Evolutionary conservation across 495 filamentous ascomycete species (phyloP), one percentile per base, ranked within the genome.

Genomic region (Penicillium canariense): DNA sequence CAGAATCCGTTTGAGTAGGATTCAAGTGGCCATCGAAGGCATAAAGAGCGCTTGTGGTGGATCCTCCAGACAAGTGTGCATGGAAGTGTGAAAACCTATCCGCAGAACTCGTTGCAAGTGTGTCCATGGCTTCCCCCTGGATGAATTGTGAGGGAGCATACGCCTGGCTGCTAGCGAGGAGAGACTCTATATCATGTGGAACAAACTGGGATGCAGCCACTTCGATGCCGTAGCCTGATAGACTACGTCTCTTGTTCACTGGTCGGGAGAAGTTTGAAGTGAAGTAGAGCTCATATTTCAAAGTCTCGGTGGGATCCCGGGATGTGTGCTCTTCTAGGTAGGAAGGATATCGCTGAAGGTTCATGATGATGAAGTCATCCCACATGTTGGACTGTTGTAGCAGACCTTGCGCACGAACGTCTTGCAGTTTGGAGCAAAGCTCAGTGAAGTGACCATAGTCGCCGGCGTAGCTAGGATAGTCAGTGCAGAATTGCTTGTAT

Each of bases 361-460:
- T 65, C 54, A 69, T 66, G 25, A 78, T 77, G 48, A 90, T 74
- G 59, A 87, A 87, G 52, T 91, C 87, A 62, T 91, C 87, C 67
- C 83, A 90, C 0, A 87, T 54, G 34, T 73, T 81, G 20, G 74
- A 75, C 30, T 75, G 70, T 20, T 74, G 53, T 23, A 85, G 50
- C 15, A 67, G 32, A 6, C 67, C 76, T 10, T 63, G 51, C 20
- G 67, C 60, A 12, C 73, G 62, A 17, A 86, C 71, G 20, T 69
- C 63, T 22, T 78, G 69, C 9, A 91, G 68, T 48, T 78, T 81
- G 9, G 73, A 67, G 49, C 86, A 81, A 0, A 80, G 70, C 12
- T 74, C 67, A 1, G 78, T 59, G 45, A 90, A 90, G 53, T 82
- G 74, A 0, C 46, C 52, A 9, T 78, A 69, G 17, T 70, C 78